A percentile compares a stretch with the other conserved stretches of the same genome.
These are phyloP conservation scores for Arthrobotrys conoides DNA, from an alignment of 2,329 filamentous ascomycete genomes.

Conservation along the genomic window DNA sequence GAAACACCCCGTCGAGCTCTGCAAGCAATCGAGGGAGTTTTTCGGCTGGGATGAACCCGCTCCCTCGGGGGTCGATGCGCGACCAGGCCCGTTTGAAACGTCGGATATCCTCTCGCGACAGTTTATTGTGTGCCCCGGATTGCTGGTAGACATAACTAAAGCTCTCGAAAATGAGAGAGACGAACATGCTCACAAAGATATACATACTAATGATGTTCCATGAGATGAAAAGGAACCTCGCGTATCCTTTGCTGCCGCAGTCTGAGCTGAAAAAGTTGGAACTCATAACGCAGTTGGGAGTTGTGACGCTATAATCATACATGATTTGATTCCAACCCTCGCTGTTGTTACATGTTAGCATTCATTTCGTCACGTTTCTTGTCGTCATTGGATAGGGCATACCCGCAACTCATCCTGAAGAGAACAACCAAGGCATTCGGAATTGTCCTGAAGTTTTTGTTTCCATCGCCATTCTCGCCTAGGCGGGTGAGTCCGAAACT, in stretches of 20 bases:
- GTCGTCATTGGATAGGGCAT: constrained; percentile 20
- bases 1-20: constrained; percentile 93
- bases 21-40: constrained; percentile 89
- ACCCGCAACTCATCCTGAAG: constrained; percentile 86
- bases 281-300: constrained; percentile 81
- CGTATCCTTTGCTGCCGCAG: constrained; percentile 92
- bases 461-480: constrained; percentile 78
- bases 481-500: constrained; percentile 96
- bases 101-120: constrained; percentile 93
- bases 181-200: constrained; percentile 97
- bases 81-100: constrained; percentile 99
- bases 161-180: constrained; percentile 98
- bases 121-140: constrained; percentile 89
- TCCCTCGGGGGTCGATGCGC: constrained; percentile 90
- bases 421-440: constrained; percentile 93
- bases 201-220: constrained; percentile 99
- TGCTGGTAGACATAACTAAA: constrained; percentile 99
- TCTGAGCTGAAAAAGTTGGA: constrained; percentile 86
- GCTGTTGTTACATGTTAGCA: constrained; percentile 66
- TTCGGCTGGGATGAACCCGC: constrained; percentile 90
- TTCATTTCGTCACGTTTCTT: neutral
- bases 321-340: constrained; percentile 98
- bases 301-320: constrained; percentile 90
- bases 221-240: constrained; percentile 87
- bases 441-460: constrained; percentile 93